These are phyloP conservation scores for Verticillium dahliae DNA, from an alignment of 2,329 filamentous ascomycete genomes.

Conservation along the genomic window DNA sequence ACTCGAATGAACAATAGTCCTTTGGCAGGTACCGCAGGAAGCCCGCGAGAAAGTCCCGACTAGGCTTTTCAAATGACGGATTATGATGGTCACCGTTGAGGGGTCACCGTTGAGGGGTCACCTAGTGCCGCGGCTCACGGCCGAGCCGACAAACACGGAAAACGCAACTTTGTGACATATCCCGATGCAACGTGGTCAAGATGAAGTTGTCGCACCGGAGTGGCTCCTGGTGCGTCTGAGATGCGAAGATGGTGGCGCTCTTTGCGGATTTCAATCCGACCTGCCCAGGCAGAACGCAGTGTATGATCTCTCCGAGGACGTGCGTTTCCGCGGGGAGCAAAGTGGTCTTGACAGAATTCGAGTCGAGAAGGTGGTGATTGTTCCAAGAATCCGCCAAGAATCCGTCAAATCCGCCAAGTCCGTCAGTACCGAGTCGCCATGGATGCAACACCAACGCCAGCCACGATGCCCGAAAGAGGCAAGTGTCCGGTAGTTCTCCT, in stretches of 20 bases:
- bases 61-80: neutral
- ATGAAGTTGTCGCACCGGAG: neutral
- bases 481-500: neutral
- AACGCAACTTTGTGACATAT: neutral
- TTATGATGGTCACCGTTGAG: neutral
- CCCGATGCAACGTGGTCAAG: neutral
- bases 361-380: neutral
- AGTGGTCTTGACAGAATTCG: neutral
- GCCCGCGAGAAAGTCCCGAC: neutral
- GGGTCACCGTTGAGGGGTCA: neutral
- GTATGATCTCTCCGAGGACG: neutral
- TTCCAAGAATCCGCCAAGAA: neutral
- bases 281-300: neutral
- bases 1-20: neutral
- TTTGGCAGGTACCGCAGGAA: too few relatives aligned
- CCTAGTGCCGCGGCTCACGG: neutral
- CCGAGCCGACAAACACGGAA: neutral
- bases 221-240: neutral
- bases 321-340: neutral
- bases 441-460: neutral
- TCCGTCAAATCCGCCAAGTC: constrained; percentile 1
- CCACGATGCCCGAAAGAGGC: neutral
- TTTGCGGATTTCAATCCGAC: neutral
- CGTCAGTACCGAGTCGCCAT: neutral
- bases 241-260: neutral